These are phyloP conservation scores for Triticum monococcum DNA, from an alignment of 176 grass and related monocot genomes.

Conservation along the genomic window DNA sequence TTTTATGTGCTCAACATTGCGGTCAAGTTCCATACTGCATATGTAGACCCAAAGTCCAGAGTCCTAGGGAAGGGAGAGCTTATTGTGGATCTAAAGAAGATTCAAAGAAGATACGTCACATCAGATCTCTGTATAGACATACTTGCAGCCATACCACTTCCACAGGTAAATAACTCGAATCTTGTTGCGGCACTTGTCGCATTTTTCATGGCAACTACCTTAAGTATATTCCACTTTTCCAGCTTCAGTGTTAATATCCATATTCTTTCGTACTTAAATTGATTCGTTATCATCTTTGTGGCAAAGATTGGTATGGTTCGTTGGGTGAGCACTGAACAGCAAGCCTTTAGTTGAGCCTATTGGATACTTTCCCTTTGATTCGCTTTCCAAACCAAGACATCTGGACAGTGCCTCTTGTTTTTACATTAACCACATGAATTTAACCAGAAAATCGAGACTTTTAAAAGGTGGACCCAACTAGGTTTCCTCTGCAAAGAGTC, in stretches of 20 bases:
- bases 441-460: not conserved
- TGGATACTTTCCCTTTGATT: not conserved
- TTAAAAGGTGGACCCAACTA: not conserved
- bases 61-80: constrained; percentile 82
- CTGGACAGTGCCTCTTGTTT: not conserved
- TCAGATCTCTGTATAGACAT: constrained; percentile 70
- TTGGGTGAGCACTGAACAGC: too few species aligned
- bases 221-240: not conserved
- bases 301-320: not conserved
- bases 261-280: not conserved
- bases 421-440: not conserved
- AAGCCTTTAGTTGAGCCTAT: not conserved
- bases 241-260: not conserved
- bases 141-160: constrained; percentile 67
- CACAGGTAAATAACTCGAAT: constrained; percentile 47
- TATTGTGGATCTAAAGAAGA: constrained; percentile 61
- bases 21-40: constrained; percentile 78
- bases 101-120: constrained; percentile 56
- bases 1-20: constrained; percentile 79
- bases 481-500: not conserved
- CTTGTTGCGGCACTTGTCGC: not conserved
- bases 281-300: not conserved
- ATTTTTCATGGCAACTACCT: not conserved
- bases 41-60: constrained; percentile 72
- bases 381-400: not conserved